Conservation (phyloP, 2,329 filamentous ascomycete species). For the Scytalidium sp. region DNA sequence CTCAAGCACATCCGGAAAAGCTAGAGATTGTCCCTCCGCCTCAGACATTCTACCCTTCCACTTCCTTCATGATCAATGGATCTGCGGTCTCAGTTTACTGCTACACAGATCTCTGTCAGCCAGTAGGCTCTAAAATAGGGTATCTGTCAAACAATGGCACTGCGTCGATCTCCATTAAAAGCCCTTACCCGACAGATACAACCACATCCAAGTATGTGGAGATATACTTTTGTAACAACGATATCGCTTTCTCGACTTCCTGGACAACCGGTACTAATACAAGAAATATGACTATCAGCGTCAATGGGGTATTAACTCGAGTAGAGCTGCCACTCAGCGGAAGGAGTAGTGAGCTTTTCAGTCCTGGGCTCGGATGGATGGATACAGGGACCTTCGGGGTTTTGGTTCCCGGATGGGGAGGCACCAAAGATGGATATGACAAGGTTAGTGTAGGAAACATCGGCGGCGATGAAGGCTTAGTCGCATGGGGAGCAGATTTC, state of each 20-base stretch:
- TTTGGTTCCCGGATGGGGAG: constrained; percentile 16
- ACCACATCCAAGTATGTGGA: constrained; percentile 12
- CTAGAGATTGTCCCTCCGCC: constrained; percentile 11
- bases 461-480: constrained; percentile 21
- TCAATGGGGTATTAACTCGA: constrained; percentile 18
- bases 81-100: constrained; percentile 12
- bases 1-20: constrained; percentile 3
- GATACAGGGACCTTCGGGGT: constrained; percentile 22
- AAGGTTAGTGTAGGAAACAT: constrained; percentile 30
- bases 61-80: constrained; percentile 54
- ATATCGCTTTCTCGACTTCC: constrained; percentile 18
- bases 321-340: constrained; percentile 21
- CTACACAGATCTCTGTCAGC: constrained; percentile 13
- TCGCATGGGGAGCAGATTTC: constrained; percentile 31
- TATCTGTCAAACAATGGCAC: constrained; percentile 12
- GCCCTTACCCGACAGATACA: constrained; percentile 1
- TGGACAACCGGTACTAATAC: constrained; percentile 21
- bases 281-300: constrained; percentile 19
- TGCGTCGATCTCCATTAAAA: constrained; percentile 10
- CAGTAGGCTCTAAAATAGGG: constrained; percentile 20
- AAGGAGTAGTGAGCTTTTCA: constrained; percentile 20
- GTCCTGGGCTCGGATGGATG: constrained; percentile 17
- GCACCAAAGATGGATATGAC: constrained; percentile 15
- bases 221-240: constrained; percentile 22
- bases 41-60: constrained; percentile 40